phyloP scores from a whole-genome alignment of 257 asterid genomes.

The Sherardia arvensis region DNA sequence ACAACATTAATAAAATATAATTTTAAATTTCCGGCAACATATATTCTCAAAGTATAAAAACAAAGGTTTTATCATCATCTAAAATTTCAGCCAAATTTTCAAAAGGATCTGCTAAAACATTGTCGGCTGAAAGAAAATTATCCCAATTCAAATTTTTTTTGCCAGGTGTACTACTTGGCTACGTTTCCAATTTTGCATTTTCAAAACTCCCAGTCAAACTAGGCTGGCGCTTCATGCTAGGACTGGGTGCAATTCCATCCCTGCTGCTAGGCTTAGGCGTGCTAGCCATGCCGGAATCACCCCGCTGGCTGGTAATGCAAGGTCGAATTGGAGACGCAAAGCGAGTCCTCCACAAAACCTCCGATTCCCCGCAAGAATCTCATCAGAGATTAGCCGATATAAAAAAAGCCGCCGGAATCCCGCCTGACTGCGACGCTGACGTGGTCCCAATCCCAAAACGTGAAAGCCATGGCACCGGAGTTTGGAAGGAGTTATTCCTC shows the following conservation, averaged over 20 bases:
- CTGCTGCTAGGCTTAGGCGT: slow-evolving; percentile 11
- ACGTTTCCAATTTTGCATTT: slow-evolving; percentile 13
- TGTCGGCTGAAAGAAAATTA: too few species aligned
- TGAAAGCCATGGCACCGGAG: not conserved
- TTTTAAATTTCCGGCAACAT: too few species aligned
- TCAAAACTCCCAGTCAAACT: slow-evolving; percentile 8
- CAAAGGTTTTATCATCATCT: too few species aligned
- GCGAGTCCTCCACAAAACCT: slow-evolving; percentile 13
- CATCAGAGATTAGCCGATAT: slow-evolving; percentile 9
- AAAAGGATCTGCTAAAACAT: too few species aligned
- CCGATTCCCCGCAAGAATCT: slow-evolving; percentile 15
- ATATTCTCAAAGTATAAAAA: too few species aligned
- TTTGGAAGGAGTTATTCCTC: slow-evolving; percentile 19
- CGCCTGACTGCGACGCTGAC: slow-evolving; percentile 1
- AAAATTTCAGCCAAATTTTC: too few species aligned
- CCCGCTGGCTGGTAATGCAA: slow-evolving; percentile 21
- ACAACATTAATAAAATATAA: too few species aligned
- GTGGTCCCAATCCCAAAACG: slow-evolving; percentile 2
- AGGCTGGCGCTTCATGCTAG: slow-evolving; percentile 24
- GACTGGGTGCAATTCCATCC: slow-evolving; percentile 14
- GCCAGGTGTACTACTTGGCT: slow-evolving; percentile 17
- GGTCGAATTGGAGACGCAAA: slow-evolving; percentile 18
- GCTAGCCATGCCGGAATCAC: slow-evolving; percentile 19
- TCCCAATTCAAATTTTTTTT: not conserved
- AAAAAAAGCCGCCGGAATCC: slow-evolving; percentile 16